Percentiles rank a stretch among this genome's conserved stretches.
phyloP scores from a whole-genome alignment of 805 yeast genomes.

The Metschnikowia colocasiae region DNA sequence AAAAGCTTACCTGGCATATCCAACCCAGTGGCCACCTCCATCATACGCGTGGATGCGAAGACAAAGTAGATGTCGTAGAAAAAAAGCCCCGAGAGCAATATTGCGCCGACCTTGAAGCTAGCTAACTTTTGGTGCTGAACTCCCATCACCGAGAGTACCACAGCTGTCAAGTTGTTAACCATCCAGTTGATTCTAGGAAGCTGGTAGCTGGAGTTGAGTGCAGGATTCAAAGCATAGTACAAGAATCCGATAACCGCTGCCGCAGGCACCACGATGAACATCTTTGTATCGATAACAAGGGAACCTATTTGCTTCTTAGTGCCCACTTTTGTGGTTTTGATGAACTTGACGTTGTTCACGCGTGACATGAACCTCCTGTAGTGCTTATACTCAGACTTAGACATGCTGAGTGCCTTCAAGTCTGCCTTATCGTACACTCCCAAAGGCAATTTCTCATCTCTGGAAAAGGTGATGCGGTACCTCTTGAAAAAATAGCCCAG shows the following conservation, averaged over 20 bases:
- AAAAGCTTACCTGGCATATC: conserved; percentile 53
- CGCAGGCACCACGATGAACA: conserved; percentile 16
- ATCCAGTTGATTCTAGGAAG: conserved; percentile 40
- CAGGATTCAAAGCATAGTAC: conserved; percentile 17
- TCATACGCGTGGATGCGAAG: conserved; percentile 59
- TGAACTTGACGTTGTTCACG: conserved; percentile 15
- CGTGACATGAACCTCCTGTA: conserved; percentile 13
- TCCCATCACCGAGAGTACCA: conserved; percentile 42
- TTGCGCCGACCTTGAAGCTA: conserved; percentile 43
- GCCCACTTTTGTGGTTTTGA: conserved; percentile 23
- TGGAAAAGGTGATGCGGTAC: conserved; percentile 39
- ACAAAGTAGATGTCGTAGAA: conserved; percentile 66
- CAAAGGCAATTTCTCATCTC: conserved; percentile 34
- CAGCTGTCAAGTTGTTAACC: conserved; percentile 41
- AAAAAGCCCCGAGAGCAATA: conserved; percentile 49
- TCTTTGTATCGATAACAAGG: conserved; percentile 23
- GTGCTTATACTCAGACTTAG: conserved; percentile 7
- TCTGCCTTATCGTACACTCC: conserved; percentile 31
- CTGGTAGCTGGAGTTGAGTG: conserved; percentile 7
- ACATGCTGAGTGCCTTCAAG: conserved; percentile 4
- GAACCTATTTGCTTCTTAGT: conserved; percentile 25
- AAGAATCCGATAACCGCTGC: conserved; percentile 13
- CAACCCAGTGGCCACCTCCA: conserved; percentile 52
- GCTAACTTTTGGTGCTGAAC: conserved; percentile 37
- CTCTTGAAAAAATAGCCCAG: conserved; percentile 30